A percentile compares a stretch with the other conserved stretches of the same genome.
Evolutionary conservation across 495 filamentous ascomycete genomes (phyloP).

Genomic region (Penicillium paradoxum): DNA sequence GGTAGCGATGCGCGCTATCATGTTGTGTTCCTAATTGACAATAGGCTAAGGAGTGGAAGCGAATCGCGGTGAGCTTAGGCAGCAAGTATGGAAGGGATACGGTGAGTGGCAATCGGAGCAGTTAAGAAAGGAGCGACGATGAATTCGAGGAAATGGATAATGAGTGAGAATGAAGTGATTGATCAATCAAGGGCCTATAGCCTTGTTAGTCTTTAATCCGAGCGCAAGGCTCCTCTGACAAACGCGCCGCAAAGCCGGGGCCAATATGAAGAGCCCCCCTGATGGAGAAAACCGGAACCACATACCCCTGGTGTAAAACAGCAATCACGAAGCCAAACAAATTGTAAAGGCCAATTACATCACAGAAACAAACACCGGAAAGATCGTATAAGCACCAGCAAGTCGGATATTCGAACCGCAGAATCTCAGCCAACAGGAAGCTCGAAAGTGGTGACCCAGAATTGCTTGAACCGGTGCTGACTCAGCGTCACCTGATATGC

Average conservation of each 20-base stretch:
- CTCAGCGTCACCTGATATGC: conserved; percentile 20
- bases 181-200: conserved; percentile 4
- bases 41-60: not conserved
- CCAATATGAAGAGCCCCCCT: conserved; percentile 15
- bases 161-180: conserved; percentile 3
- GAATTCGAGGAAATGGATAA: conserved; percentile 1
- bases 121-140: conserved; percentile 18
- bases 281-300: conserved; percentile 12
- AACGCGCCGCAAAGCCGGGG: conserved; percentile 17
- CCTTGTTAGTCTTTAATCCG: conserved; percentile 5
- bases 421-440: conserved; percentile 6
- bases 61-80: not conserved
- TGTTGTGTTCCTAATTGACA: conserved; percentile 9
- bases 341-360: conserved; percentile 15
- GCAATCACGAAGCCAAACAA: conserved; percentile 5
- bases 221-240: not conserved
- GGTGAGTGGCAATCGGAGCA: conserved; percentile 1
- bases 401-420: not conserved
- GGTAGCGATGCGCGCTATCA: conserved; percentile 15
- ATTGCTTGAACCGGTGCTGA: conserved; percentile 20
- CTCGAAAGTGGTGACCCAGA: conserved; percentile 1
- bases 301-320: conserved; percentile 8
- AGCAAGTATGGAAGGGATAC: not conserved
- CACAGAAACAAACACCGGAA: conserved; percentile 8
- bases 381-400: conserved; percentile 5